Evolutionary conservation across 352 stramenopile species (phyloP).

Genomic region (Saprolegnia parasitica): DNA sequence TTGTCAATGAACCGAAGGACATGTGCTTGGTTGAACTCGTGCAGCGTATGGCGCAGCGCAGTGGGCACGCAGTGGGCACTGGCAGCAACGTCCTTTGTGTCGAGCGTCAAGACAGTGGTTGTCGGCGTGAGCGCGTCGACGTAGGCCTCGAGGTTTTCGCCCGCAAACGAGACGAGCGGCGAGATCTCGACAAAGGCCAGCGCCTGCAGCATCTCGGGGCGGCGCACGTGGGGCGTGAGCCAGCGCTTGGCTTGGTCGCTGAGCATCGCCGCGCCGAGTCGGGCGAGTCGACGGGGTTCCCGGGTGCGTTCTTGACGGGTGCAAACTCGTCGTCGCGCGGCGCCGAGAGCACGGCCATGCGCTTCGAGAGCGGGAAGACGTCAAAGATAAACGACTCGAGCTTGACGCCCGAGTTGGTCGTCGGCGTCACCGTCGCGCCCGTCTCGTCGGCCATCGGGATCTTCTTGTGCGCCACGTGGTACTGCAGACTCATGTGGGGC

Average conservation of each 20-base stretch:
- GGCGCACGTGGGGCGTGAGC: slow-evolving; percentile 41
- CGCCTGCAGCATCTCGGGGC: slow-evolving; percentile 32
- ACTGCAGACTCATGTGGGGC: slow-evolving; percentile 73
- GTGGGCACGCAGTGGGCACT: slow-evolving; percentile 35
- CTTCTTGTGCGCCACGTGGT: slow-evolving; percentile 98
- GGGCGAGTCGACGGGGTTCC: slow-evolving; percentile 68
- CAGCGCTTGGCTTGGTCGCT: slow-evolving; percentile 58
- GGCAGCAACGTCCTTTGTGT: slow-evolving; percentile 33
- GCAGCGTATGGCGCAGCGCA: slow-evolving; percentile 36
- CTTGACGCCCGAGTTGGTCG: slow-evolving; percentile 94
- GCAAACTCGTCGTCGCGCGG: slow-evolving; percentile 89
- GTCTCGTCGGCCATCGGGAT: slow-evolving; percentile 89
- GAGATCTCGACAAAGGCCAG: slow-evolving; percentile 67
- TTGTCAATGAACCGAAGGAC: slow-evolving; percentile 49
- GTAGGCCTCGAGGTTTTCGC: slow-evolving; percentile 60
- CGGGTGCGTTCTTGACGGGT: slow-evolving; percentile 89
- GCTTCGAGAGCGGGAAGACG: slow-evolving; percentile 92
- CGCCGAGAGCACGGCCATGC: slow-evolving; percentile 93
- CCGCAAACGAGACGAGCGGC: slow-evolving; percentile 81
- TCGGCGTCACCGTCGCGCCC: slow-evolving; percentile 75
- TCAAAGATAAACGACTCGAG: slow-evolving; percentile 99
- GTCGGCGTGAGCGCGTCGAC: not conserved
- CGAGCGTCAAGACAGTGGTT: slow-evolving; percentile 37
- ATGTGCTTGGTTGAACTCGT: slow-evolving; percentile 39
- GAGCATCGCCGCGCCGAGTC: slow-evolving; percentile 78